phyloP scores from a whole-genome alignment of 1,139 yeast species.

The Nadsonia commutata region DNA sequence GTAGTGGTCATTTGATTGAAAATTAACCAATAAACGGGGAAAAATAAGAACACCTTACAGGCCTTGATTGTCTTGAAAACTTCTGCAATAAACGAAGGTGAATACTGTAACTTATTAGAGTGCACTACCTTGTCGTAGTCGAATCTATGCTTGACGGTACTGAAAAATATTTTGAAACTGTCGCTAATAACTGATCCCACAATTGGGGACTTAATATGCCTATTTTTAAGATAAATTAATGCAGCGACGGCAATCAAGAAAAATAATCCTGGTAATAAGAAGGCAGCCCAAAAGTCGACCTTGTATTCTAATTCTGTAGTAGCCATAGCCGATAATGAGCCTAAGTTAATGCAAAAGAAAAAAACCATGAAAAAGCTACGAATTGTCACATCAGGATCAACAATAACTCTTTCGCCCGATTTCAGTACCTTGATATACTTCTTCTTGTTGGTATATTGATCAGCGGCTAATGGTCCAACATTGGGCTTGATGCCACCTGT shows the following conservation, averaged over 20 bases:
- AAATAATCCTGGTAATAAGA: slow-evolving; percentile 47
- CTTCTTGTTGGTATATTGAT: slow-evolving; percentile 45
- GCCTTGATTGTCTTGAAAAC: slow-evolving; percentile 42
- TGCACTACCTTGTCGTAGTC: slow-evolving; percentile 23
- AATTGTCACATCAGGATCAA: slow-evolving; percentile 55
- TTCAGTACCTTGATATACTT: slow-evolving; percentile 45
- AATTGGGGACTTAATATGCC: slow-evolving; percentile 46
- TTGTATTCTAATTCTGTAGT: slow-evolving; percentile 58
- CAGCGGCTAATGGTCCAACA: slow-evolving; percentile 66
- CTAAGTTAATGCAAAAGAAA: slow-evolving; percentile 69
- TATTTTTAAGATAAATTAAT: slow-evolving; percentile 39
- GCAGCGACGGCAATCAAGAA: slow-evolving; percentile 48
- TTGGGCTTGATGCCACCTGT: slow-evolving; percentile 76
- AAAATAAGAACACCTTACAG: slow-evolving; percentile 47
- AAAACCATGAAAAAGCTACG: slow-evolving; percentile 65
- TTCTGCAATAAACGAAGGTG: slow-evolving; percentile 48
- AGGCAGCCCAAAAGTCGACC: slow-evolving; percentile 69
- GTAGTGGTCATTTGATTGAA: slow-evolving; percentile 55
- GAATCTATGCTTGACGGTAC: slow-evolving; percentile 36
- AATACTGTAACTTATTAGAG: slow-evolving; percentile 28
- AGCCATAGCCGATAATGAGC: slow-evolving; percentile 64
- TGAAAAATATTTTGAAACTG: slow-evolving; percentile 33
- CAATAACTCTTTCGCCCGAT: slow-evolving; percentile 50
- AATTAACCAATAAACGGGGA: slow-evolving; percentile 53
- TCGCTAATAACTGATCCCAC: slow-evolving; percentile 47